These are phyloP conservation scores for Lodderomyces parapsilosis DNA, from an alignment of 1,139 yeast genomes.

Conservation along the genomic window DNA sequence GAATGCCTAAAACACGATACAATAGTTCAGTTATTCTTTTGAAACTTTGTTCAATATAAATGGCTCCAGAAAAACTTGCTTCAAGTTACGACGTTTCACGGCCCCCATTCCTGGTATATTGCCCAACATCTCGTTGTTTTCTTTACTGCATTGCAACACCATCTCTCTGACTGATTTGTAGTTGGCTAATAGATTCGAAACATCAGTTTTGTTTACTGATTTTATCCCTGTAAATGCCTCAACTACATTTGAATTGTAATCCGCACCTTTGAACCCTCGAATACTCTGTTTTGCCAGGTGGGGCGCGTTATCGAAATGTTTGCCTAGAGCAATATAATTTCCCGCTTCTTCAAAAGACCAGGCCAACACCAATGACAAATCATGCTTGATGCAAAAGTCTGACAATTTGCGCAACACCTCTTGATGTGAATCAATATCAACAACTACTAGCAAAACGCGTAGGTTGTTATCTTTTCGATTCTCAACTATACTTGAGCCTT, in stretches of 20 bases:
- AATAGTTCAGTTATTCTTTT: constrained; percentile 4
- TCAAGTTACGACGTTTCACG: constrained; percentile 46
- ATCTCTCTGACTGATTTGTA: constrained; percentile 53
- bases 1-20: constrained; percentile 6
- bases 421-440: constrained; percentile 76
- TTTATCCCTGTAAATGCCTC: constrained; percentile 53
- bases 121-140: constrained; percentile 22
- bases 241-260: constrained; percentile 49
- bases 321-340: constrained; percentile 58
- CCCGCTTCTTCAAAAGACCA: constrained; percentile 91
- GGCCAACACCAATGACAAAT: constrained; percentile 68
- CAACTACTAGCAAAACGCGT: constrained; percentile 67
- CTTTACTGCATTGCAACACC: constrained; percentile 28
- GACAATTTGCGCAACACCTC: constrained; percentile 69
- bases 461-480: constrained; percentile 47
- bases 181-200: constrained; percentile 50
- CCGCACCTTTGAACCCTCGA: constrained; percentile 42
- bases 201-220: constrained; percentile 60
- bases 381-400: constrained; percentile 67
- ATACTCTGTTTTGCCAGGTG: constrained; percentile 27
- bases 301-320: constrained; percentile 43
- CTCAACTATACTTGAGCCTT: constrained; percentile 33
- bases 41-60: constrained; percentile 46
- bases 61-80: constrained; percentile 49
- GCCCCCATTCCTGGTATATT: constrained; percentile 57